A percentile compares a stretch with the other conserved stretches of the same genome.
Conservation (phyloP, 2,329 filamentous ascomycete genomes). For the Fusarium torreyae region DNA sequence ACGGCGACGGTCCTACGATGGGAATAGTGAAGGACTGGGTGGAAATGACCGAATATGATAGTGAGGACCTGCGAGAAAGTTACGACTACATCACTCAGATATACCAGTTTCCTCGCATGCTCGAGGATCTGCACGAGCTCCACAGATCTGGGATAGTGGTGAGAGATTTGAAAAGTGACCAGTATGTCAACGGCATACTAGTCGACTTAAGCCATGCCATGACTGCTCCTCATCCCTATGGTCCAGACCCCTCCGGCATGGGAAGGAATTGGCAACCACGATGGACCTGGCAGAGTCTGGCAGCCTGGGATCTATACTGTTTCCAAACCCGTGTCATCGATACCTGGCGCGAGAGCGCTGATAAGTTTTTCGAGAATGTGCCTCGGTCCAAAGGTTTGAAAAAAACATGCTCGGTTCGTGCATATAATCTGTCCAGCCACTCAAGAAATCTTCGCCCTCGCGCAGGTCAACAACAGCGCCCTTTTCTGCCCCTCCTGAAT, state of each 20-base stretch:
- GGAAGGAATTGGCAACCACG: neutral
- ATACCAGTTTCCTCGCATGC: conserved; percentile 10
- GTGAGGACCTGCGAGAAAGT: neutral
- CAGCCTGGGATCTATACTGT: conserved; percentile 12
- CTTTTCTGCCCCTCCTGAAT: conserved; percentile 14
- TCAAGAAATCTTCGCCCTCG: neutral
- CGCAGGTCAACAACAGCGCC: neutral
- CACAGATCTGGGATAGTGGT: conserved; percentile 20
- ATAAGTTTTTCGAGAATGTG: neutral
- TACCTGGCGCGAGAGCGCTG: neutral
- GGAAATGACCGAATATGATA: neutral
- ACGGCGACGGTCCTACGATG: neutral
- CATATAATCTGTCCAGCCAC: neutral
- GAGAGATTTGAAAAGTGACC: neutral
- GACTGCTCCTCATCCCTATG: conserved; percentile 17
- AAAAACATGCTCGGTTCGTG: neutral
- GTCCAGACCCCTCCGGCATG: neutral
- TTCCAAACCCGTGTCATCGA: conserved; percentile 1
- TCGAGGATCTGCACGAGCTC: conserved; percentile 1
- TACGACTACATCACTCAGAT: neutral
- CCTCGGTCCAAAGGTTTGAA: neutral
- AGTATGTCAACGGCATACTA: conserved; percentile 27
- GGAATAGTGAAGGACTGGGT: conserved; percentile 32
- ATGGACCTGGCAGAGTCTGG: conserved; percentile 24
- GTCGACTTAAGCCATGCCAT: conserved; percentile 9